phyloP scores from a whole-genome alignment of 441 rosid species.

The Euphorbia schlechtendalii region DNA sequence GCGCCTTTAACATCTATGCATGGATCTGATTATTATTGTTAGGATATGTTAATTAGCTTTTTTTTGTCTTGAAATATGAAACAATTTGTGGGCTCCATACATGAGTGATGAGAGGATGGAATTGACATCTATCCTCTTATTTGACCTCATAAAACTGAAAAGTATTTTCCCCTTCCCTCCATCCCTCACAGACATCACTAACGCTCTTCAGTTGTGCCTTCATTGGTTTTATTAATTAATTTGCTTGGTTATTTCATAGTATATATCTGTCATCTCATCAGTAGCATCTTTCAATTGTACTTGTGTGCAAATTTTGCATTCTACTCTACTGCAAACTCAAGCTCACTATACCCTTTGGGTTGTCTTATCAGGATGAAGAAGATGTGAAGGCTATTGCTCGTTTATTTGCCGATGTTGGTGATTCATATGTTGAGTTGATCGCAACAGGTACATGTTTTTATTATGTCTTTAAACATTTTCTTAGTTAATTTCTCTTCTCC shows the following conservation, averaged over 20 bases:
- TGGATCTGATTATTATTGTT: neutral
- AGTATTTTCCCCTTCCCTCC: neutral
- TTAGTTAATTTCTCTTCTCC: slow-evolving; percentile 12
- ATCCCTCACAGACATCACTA: neutral
- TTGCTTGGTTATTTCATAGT: neutral
- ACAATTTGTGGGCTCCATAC: neutral
- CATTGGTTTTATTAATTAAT: neutral
- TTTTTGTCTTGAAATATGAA: neutral
- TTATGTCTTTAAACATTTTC: slow-evolving; percentile 16
- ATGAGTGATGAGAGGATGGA: neutral
- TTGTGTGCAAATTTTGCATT: neutral
- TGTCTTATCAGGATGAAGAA: slow-evolving; percentile 81
- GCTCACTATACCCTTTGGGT: slow-evolving; percentile 18
- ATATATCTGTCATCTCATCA: slow-evolving; percentile 7
- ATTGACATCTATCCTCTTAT: neutral
- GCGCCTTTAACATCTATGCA: no score
- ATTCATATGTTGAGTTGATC: slow-evolving; percentile 92
- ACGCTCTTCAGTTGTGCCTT: neutral
- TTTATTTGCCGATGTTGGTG: slow-evolving; percentile 96
- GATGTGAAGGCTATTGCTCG: slow-evolving; percentile 98
- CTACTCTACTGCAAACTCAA: slow-evolving; percentile 1
- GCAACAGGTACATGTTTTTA: slow-evolving; percentile 62
- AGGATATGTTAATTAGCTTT: neutral
- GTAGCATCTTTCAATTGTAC: neutral
- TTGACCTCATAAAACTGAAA: neutral